These are phyloP conservation scores for Tetrapisispora namnaoensis DNA, from an alignment of 805 yeast species.

Conservation along the genomic window DNA sequence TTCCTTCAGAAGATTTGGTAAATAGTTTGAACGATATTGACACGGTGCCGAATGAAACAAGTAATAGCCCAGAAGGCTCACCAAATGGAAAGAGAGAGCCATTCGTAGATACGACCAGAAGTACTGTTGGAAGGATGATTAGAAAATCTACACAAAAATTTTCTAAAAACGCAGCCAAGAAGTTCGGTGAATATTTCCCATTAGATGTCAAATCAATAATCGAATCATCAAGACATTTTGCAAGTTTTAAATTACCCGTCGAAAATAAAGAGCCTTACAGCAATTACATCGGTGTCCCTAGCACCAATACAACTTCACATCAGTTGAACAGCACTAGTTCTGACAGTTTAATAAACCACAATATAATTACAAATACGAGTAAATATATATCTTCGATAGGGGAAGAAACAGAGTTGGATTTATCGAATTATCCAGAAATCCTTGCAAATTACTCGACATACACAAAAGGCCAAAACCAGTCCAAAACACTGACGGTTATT, in stretches of 20 bases:
- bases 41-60: not conserved
- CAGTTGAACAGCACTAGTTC: not conserved
- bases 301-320: not conserved
- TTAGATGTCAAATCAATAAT: slow-evolving; percentile 64
- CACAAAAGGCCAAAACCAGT: not conserved
- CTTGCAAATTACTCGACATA: slow-evolving; percentile 8
- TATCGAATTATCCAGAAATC: slow-evolving; percentile 24
- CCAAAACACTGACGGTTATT: slow-evolving; percentile 25
- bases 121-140: slow-evolving; percentile 65
- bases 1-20: not conserved
- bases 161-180: slow-evolving; percentile 76
- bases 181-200: slow-evolving; percentile 82
- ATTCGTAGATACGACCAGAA: slow-evolving; percentile 56
- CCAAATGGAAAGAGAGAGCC: slow-evolving; percentile 30
- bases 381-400: slow-evolving; percentile 25
- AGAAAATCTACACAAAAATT: slow-evolving; percentile 68
- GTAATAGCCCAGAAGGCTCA: not conserved
- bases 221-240: slow-evolving; percentile 88
- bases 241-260: slow-evolving; percentile 67
- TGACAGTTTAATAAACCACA: not conserved
- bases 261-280: slow-evolving; percentile 3
- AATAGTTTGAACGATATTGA: not conserved
- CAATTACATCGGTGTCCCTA: not conserved
- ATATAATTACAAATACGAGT: not conserved
- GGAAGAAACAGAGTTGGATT: slow-evolving; percentile 27